Evolutionary conservation across 331 rosid genomes (phyloP).

Genomic region (Telfairia occidentalis): DNA sequence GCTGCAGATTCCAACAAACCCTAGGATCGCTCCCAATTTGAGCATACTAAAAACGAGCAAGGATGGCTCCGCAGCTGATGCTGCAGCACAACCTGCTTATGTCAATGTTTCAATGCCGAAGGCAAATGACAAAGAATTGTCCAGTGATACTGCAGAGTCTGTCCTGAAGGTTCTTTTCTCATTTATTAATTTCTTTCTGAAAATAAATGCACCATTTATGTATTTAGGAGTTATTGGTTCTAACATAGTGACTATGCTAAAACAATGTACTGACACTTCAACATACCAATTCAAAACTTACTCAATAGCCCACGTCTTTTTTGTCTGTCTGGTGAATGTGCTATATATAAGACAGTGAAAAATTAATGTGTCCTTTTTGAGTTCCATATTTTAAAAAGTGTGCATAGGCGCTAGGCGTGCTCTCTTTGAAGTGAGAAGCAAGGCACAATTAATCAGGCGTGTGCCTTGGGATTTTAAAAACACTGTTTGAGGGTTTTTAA

Average conservation of each 20-base stretch:
- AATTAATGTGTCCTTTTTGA: too few relatives aligned
- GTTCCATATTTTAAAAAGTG: too few relatives aligned
- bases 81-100: slow-evolving; percentile 66
- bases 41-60: slow-evolving; percentile 51
- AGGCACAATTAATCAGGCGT: too few relatives aligned
- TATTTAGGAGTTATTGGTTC: neutral
- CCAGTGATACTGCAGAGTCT: slow-evolving; percentile 62
- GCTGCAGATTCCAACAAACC: slow-evolving; percentile 94
- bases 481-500: too few relatives aligned
- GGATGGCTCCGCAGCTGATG: slow-evolving; percentile 41
- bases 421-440: too few relatives aligned
- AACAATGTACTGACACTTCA: neutral
- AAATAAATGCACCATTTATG: neutral
- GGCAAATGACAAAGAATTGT: slow-evolving; percentile 38
- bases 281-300: neutral
- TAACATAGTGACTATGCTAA: neutral
- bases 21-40: slow-evolving; percentile 79
- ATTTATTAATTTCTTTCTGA: neutral
- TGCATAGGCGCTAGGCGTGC: too few relatives aligned
- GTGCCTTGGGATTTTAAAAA: too few relatives aligned
- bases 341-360: neutral
- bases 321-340: neutral
- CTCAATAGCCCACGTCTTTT: neutral
- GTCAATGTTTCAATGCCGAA: slow-evolving; percentile 67
- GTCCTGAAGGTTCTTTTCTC: slow-evolving; percentile 55